These are phyloP conservation scores for Rhizopogon vinicolor DNA, from an alignment of 768 basidiomycete genomes.

Conservation along the genomic window DNA sequence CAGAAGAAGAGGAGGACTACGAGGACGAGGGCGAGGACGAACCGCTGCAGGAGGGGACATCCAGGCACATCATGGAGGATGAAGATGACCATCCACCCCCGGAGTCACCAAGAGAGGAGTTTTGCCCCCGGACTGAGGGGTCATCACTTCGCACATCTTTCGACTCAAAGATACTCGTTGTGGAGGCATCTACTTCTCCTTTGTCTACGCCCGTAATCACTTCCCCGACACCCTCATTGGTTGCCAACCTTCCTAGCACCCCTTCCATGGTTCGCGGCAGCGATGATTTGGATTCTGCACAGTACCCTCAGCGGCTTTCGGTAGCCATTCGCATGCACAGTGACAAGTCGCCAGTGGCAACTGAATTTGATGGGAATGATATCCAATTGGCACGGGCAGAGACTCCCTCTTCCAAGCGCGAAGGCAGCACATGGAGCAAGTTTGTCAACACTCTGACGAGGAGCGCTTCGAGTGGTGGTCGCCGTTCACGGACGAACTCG, in stretches of 20 bases:
- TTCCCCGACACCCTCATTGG: slow-evolving; percentile 47
- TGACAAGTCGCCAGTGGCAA: slow-evolving; percentile 52
- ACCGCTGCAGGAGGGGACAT: slow-evolving; percentile 33
- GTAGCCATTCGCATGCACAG: slow-evolving; percentile 56
- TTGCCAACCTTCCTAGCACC: slow-evolving; percentile 38
- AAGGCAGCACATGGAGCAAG: slow-evolving; percentile 66
- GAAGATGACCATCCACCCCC: slow-evolving; percentile 51
- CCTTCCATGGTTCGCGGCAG: slow-evolving; percentile 35
- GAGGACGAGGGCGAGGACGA: slow-evolving; percentile 46
- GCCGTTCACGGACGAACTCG: slow-evolving; percentile 78
- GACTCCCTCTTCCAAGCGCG: slow-evolving; percentile 52
- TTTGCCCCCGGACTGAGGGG: slow-evolving; percentile 44
- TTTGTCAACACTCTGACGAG: slow-evolving; percentile 65
- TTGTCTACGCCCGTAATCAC: slow-evolving; percentile 40
- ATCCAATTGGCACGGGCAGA: slow-evolving; percentile 34
- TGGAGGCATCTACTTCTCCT: slow-evolving; percentile 60
- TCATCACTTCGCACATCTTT: slow-evolving; percentile 53
- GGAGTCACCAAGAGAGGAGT: slow-evolving; percentile 44
- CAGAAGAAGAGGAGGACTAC: slow-evolving; percentile 22
- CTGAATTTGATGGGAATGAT: slow-evolving; percentile 50
- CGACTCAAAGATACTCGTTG: slow-evolving; percentile 56
- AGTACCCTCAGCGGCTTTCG: slow-evolving; percentile 59
- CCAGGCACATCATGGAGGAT: slow-evolving; percentile 29
- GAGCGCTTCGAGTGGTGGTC: slow-evolving; percentile 60
- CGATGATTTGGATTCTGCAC: slow-evolving; percentile 49